Conservation (phyloP, 257 asterid species). For the Przewalskia tangutica region DNA sequence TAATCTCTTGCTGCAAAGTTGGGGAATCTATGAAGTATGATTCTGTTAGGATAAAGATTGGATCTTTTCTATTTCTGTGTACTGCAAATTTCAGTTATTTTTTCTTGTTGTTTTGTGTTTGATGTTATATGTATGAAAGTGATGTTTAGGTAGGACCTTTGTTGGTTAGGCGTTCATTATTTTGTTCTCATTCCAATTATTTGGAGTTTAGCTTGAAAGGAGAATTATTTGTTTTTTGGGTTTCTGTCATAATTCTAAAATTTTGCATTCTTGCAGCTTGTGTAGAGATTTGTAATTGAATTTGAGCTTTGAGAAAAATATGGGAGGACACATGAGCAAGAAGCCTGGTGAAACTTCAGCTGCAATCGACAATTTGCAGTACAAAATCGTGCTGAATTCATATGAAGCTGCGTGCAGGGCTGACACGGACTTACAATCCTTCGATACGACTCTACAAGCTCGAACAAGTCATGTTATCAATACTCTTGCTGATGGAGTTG, state of each 20-base stretch:
- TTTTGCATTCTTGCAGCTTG: neutral
- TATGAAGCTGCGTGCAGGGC: slow-evolving; percentile 74
- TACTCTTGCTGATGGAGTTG: slow-evolving; percentile 76
- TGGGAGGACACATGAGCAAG: slow-evolving; percentile 94
- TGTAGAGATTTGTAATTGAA: slow-evolving; percentile 9
- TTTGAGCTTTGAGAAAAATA: slow-evolving; percentile 13
- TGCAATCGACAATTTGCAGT: slow-evolving; percentile 41
- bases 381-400: slow-evolving; percentile 42
- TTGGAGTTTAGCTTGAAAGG: neutral
- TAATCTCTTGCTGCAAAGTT: slow-evolving; percentile 6
- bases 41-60: slow-evolving; percentile 2
- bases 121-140: neutral
- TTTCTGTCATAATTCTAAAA: neutral
- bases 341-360: slow-evolving; percentile 53
- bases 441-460: slow-evolving; percentile 55
- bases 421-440: slow-evolving; percentile 57
- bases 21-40: slow-evolving; percentile 12
- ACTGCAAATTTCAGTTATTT: neutral
- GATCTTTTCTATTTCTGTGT: slow-evolving; percentile 7
- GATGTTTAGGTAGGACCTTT: neutral
- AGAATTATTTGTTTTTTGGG: neutral
- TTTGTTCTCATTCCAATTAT: neutral
- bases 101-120: neutral
- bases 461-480: slow-evolving; percentile 56
- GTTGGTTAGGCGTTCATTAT: neutral